These are phyloP conservation scores for Triticum aestivum DNA, from an alignment of 176 grass and related monocot genomes.

Conservation along the genomic window IWGSC_CS_RefSeq_v2.1 NC_057813.1:373670677-373671176, in stretches of 20 bases:
- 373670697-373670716: background rate
- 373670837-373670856: background rate
- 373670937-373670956: slow-evolving; percentile 84
- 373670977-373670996: slow-evolving; percentile 84
- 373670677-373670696: slow-evolving; percentile 18
- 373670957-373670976: slow-evolving; percentile 91
- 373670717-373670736: background rate
- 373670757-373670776: background rate
- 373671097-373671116: slow-evolving; percentile 86
- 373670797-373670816: background rate
- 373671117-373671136: slow-evolving; percentile 88
- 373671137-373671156: slow-evolving; percentile 91
- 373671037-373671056: slow-evolving; percentile 89
- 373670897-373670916: background rate
- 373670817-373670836: background rate
- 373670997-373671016: slow-evolving; percentile 93
- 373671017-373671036: slow-evolving; percentile 99
- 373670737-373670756: background rate
- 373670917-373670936: slow-evolving; percentile 39
- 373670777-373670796: background rate
- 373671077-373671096: slow-evolving; percentile 84
- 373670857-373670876: background rate
- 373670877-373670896: background rate
- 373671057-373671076: slow-evolving; percentile 79
- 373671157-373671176: slow-evolving; percentile 88